phyloP scores from a whole-genome alignment of 1,139 yeast genomes.

The Ashbya aceris region DNA sequence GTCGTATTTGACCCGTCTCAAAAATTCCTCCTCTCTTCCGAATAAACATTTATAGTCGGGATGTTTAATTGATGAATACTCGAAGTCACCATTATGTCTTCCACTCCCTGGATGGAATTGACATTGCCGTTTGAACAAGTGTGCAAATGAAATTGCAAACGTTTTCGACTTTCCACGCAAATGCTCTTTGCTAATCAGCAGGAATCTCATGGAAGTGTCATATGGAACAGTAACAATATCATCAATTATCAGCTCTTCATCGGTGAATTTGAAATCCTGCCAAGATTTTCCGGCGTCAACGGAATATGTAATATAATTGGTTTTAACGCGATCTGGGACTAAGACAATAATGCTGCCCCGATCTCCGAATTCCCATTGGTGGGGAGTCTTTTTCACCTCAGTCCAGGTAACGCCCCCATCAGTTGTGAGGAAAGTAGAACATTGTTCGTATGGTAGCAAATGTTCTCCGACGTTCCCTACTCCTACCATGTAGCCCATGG shows the following conservation, averaged over 20 bases:
- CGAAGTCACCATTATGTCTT: slow-evolving; percentile 62
- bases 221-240: slow-evolving; percentile 89
- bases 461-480: slow-evolving; percentile 81
- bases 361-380: slow-evolving; percentile 95
- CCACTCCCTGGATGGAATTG: slow-evolving; percentile 46
- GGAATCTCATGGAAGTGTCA: slow-evolving; percentile 73
- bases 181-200: slow-evolving; percentile 37
- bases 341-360: slow-evolving; percentile 79
- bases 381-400: slow-evolving; percentile 61
- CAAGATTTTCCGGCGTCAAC: slow-evolving; percentile 75
- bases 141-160: slow-evolving; percentile 60
- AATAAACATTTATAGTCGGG: slow-evolving; percentile 64
- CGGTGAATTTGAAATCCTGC: slow-evolving; percentile 56
- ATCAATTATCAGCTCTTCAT: slow-evolving; percentile 44
- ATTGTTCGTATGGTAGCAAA: slow-evolving; percentile 42
- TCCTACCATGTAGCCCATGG: slow-evolving; percentile 78
- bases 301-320: slow-evolving; percentile 57
- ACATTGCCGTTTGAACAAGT: slow-evolving; percentile 62
- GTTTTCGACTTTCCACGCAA: slow-evolving; percentile 33
- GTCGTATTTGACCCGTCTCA: slow-evolving; percentile 60
- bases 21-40: slow-evolving; percentile 76
- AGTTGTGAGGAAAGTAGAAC: slow-evolving; percentile 63
- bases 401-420: slow-evolving; percentile 92
- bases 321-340: slow-evolving; percentile 47
- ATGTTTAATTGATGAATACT: slow-evolving; percentile 71